Conservation (phyloP, 208 protist genomes). For the Wallacemonas sp. region DNA sequence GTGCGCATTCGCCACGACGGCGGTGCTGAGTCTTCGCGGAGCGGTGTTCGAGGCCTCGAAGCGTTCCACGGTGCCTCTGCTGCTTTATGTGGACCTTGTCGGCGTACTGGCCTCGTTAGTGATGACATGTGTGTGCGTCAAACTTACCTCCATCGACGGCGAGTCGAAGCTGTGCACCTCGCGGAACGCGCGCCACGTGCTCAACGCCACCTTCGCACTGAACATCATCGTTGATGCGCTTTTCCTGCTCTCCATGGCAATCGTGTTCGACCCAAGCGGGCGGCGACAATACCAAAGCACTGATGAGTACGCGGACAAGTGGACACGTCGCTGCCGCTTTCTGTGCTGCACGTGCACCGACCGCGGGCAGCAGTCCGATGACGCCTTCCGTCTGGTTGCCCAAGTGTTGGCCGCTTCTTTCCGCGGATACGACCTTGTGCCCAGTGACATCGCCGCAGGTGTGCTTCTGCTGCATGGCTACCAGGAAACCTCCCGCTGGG, state of each 20-base stretch:
- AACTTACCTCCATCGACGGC: conserved; percentile 39
- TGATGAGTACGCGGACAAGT: conserved; percentile 66
- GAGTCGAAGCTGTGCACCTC: conserved; percentile 19
- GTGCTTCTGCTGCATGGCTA: conserved; percentile 78
- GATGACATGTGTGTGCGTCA: conserved; percentile 23
- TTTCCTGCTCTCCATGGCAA: conserved; percentile 35
- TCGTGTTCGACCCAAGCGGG: conserved; percentile 62
- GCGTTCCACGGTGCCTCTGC: conserved; percentile 38
- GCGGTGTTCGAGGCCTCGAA: conserved; percentile 70
- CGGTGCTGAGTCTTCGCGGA: conserved; percentile 49
- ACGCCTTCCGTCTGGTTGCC: conserved; percentile 57
- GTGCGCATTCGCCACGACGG: conserved; percentile 34
- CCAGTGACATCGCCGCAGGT: conserved; percentile 80
- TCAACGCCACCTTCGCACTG: conserved; percentile 33
- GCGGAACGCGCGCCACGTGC: conserved; percentile 16
- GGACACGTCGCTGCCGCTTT: conserved; percentile 56
- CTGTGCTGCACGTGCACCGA: conserved; percentile 52
- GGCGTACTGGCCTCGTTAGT: conserved; percentile 24
- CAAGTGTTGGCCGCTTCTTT: conserved; percentile 70
- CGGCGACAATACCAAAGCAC: conserved; percentile 21
- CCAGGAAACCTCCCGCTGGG: conserved; percentile 41
- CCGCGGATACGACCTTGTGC: conserved; percentile 81
- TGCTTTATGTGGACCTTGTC: conserved; percentile 53
- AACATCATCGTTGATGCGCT: conserved; percentile 27
- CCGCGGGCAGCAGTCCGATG: conserved; percentile 20